Evolutionary conservation across 2,329 filamentous ascomycete species (phyloP).

Genomic region (Leptographium galeiforme): DNA sequence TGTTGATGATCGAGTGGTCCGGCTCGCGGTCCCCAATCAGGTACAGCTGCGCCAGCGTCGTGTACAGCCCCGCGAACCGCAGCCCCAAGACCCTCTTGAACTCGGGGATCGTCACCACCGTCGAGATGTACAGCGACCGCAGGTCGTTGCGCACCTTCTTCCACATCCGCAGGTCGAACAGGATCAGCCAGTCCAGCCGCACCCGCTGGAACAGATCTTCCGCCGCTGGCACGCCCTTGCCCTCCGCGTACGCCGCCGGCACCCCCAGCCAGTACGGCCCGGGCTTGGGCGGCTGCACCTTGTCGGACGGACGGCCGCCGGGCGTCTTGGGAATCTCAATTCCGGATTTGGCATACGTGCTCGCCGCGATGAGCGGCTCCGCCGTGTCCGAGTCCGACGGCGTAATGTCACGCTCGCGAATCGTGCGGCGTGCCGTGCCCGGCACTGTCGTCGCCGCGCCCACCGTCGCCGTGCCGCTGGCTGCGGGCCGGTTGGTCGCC

Average conservation of each 20-base stretch:
- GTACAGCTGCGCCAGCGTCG: slow-evolving; percentile 83
- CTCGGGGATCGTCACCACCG: slow-evolving; percentile 84
- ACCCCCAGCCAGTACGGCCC: slow-evolving; percentile 79
- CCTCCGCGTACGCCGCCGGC: slow-evolving; percentile 53
- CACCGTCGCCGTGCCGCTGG: no score
- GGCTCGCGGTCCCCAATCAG: slow-evolving; percentile 92
- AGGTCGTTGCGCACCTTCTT: slow-evolving; percentile 87
- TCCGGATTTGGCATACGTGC: slow-evolving; percentile 49
- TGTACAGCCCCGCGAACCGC: slow-evolving; percentile 91
- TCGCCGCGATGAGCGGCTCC: slow-evolving; percentile 50
- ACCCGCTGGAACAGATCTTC: slow-evolving; percentile 86
- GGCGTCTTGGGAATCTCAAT: slow-evolving; percentile 75
- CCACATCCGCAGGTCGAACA: slow-evolving; percentile 93
- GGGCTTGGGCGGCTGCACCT: slow-evolving; percentile 43
- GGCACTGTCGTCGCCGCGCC: background rate
- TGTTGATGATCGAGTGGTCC: slow-evolving; percentile 95
- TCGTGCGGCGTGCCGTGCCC: slow-evolving; percentile 11
- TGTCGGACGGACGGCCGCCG: slow-evolving; percentile 27
- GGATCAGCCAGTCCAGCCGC: slow-evolving; percentile 81
- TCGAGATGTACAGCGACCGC: slow-evolving; percentile 88
- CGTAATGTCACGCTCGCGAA: slow-evolving; percentile 45
- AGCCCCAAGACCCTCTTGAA: slow-evolving; percentile 92
- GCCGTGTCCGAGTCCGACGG: slow-evolving; percentile 62
- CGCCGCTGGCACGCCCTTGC: slow-evolving; percentile 50
- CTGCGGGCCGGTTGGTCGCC: no score